These are phyloP conservation scores for Teratosphaeria viscida DNA, from an alignment of 2,329 filamentous ascomycete genomes.

Conservation along the genomic window DNA sequence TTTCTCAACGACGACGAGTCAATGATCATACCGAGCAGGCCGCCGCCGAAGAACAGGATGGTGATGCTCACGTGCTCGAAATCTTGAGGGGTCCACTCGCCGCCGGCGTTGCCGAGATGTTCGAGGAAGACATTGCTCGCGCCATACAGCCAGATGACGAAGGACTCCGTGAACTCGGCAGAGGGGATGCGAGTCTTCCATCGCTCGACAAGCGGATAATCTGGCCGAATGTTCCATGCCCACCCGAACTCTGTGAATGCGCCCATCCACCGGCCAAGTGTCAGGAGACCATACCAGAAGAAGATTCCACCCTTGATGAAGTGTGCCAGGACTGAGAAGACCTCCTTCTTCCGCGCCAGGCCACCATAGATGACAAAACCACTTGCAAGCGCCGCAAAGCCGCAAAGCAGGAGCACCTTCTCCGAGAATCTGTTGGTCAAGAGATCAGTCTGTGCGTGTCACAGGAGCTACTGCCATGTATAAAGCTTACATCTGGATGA, in stretches of 20 bases:
- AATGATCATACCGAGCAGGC: slow-evolving; percentile 46
- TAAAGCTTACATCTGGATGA: slow-evolving; percentile 44
- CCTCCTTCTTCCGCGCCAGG: slow-evolving; percentile 49
- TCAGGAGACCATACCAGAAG: slow-evolving; percentile 83
- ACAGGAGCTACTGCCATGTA: background rate
- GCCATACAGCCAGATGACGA: slow-evolving; percentile 83
- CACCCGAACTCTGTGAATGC: slow-evolving; percentile 85
- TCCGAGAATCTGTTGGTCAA: slow-evolving; percentile 45
- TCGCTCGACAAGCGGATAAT: slow-evolving; percentile 44
- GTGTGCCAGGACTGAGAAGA: slow-evolving; percentile 83
- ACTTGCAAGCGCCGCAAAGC: slow-evolving; percentile 60
- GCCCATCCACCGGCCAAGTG: slow-evolving; percentile 79
- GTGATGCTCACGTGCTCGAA: slow-evolving; percentile 90
- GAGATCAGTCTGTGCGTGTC: background rate
- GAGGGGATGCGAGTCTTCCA: slow-evolving; percentile 56
- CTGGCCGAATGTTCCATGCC: slow-evolving; percentile 84
- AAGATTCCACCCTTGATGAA: slow-evolving; percentile 93
- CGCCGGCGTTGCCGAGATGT: slow-evolving; percentile 65
- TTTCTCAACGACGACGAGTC: slow-evolving; percentile 47
- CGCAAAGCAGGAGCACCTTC: slow-evolving; percentile 65
- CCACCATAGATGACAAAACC: slow-evolving; percentile 70
- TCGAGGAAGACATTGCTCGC: slow-evolving; percentile 86
- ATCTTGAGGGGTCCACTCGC: slow-evolving; percentile 65
- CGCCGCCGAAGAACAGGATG: slow-evolving; percentile 85
- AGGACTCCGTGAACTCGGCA: slow-evolving; percentile 82